phyloP scores from a whole-genome alignment of 176 grass and related monocot species.

The Areca catechu region DNA sequence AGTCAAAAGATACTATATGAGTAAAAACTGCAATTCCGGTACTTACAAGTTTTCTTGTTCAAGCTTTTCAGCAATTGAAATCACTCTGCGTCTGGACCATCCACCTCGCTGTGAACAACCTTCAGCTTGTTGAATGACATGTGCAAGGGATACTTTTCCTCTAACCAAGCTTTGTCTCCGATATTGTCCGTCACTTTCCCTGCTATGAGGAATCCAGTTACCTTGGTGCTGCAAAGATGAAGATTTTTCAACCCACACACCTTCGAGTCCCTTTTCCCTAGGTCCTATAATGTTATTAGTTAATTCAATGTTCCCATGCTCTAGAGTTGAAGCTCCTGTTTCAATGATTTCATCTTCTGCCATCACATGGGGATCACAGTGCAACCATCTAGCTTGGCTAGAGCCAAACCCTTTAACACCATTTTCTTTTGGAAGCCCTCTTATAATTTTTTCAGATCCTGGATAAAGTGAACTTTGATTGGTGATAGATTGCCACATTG shows the following conservation, averaged over 20 bases:
- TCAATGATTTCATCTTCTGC: constrained; percentile 87
- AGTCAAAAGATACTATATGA: not conserved
- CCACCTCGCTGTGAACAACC: constrained; percentile 15
- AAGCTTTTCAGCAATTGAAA: constrained; percentile 20
- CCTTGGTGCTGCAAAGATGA: constrained; percentile 39
- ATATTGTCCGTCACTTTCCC: constrained; percentile 30
- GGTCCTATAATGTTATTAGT: constrained; percentile 5
- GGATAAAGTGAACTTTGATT: constrained; percentile 50
- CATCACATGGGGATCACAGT: constrained; percentile 79
- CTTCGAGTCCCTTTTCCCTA: constrained; percentile 31
- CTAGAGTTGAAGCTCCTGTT: constrained; percentile 34
- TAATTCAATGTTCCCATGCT: constrained; percentile 28
- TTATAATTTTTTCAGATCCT: constrained; percentile 22
- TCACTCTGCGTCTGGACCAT: constrained; percentile 50
- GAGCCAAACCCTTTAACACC: constrained; percentile 39
- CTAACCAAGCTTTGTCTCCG: constrained; percentile 56
- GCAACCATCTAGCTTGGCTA: constrained; percentile 54
- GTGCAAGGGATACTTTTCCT: constrained; percentile 68
- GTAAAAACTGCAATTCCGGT: not conserved
- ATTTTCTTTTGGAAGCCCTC: constrained; percentile 40
- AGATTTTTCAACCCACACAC: constrained; percentile 29
- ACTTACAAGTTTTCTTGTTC: constrained; percentile 1
- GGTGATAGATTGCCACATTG: constrained; percentile 49
- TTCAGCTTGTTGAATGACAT: constrained; percentile 75
- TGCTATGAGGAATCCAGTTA: constrained; percentile 21